Conservation (phyloP, 2,329 filamentous ascomycete species). For the Diaporthe ilicicola region DNA sequence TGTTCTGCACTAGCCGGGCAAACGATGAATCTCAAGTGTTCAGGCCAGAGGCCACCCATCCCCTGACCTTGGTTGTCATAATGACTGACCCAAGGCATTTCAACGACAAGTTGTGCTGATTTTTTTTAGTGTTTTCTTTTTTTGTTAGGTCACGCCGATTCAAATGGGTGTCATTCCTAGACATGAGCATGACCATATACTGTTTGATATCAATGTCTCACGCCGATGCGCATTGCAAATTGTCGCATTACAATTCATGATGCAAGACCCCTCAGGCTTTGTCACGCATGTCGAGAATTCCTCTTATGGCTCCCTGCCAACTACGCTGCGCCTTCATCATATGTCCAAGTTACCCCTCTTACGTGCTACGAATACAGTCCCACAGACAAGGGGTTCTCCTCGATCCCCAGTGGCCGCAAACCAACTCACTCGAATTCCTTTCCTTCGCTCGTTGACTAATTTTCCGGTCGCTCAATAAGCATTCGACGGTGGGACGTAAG, state of each 20-base stretch:
- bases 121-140: too few species aligned
- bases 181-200: background rate
- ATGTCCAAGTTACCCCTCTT: background rate
- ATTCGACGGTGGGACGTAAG: conserved; percentile 60
- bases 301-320: background rate
- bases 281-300: background rate
- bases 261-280: background rate
- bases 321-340: background rate
- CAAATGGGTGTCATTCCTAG: background rate
- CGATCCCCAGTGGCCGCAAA: background rate
- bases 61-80: too few species aligned
- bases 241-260: background rate
- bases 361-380: background rate
- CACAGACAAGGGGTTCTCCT: background rate
- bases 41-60: too few species aligned
- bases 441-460: background rate
- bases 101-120: too few species aligned
- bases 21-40: background rate
- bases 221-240: conserved; percentile 10
- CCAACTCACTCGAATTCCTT: background rate
- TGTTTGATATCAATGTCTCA: conserved; percentile 5
- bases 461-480: conserved; percentile 25
- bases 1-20: background rate
- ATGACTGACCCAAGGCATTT: background rate
- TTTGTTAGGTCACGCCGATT: too few species aligned